Percentiles rank a stretch among this genome's conserved stretches.
phyloP scores from a whole-genome alignment of 1,139 yeast species.

The Suhomyces atakaporum region DNA sequence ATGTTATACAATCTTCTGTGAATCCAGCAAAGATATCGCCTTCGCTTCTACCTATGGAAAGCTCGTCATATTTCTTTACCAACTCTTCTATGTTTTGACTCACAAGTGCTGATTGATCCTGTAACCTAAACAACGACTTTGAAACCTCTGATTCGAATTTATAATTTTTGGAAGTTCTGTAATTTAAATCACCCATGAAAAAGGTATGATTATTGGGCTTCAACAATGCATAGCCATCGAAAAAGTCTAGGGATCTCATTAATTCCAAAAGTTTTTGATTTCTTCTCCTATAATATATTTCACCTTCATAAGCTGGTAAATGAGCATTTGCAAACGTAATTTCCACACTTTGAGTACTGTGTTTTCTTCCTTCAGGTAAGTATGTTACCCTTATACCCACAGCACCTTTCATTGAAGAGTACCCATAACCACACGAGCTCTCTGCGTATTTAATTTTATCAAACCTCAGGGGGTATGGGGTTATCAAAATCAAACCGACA shows the following conservation, averaged over 20 bases:
- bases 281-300: slow-evolving; percentile 45
- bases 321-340: slow-evolving; percentile 72
- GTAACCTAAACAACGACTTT: slow-evolving; percentile 9
- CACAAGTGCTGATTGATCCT: slow-evolving; percentile 6
- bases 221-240: slow-evolving; percentile 59
- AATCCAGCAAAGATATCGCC: slow-evolving; percentile 61
- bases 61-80: slow-evolving; percentile 57
- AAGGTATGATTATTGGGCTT: slow-evolving; percentile 63
- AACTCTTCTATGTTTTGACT: slow-evolving; percentile 22
- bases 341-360: slow-evolving; percentile 24
- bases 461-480: slow-evolving; percentile 43
- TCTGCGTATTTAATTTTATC: slow-evolving; percentile 29
- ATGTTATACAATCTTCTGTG: slow-evolving; percentile 59
- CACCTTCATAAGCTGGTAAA: slow-evolving; percentile 77
- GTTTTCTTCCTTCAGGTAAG: slow-evolving; percentile 22
- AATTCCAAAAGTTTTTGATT: slow-evolving; percentile 53
- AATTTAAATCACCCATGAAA: slow-evolving; percentile 82
- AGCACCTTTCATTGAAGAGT: slow-evolving; percentile 75
- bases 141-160: slow-evolving; percentile 11
- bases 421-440: slow-evolving; percentile 57
- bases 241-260: slow-evolving; percentile 57
- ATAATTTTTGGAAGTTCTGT: slow-evolving; percentile 52
- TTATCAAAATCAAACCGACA: slow-evolving; percentile 59
- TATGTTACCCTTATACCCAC: slow-evolving; percentile 56
- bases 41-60: slow-evolving; percentile 43